Base-by-base conservation (phyloP, 345 rosid genomes). In the Dovyalis caffra region DNA sequence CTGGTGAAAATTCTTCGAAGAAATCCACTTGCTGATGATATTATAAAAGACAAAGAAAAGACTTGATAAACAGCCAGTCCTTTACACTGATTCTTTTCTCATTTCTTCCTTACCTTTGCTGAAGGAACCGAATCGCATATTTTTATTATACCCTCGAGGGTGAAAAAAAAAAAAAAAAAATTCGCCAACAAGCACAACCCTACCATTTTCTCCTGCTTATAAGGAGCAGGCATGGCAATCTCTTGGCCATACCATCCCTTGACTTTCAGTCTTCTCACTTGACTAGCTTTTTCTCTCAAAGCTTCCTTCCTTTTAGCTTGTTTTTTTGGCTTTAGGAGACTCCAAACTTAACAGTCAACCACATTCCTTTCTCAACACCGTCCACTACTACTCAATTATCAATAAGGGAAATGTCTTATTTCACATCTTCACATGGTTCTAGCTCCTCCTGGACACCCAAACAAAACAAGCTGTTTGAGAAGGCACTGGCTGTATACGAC, bases 381-480 rank as follows among this genome's bases (percentile, higher is more conserved):
- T 28, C 65, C 28, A 8, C 38, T 40, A 12, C 14, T 18, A 3
- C 35, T 12, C 25, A 4, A 5, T 28, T n/a, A 21, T 23, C 10
- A 57, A 10, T 5, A 56, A 8, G 28, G 61, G 61, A 23, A 56
- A 56, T 56, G 61, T 23, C 61, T 23, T 87, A 88, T 26, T 72
- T 80, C 16, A 60, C 70, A 29, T 72, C 85, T 51, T 80, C 91
- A 3, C 84, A 79, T 77, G 87, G 82, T 78, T 84, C 87, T 37
- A 72, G 73, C 77, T 83, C 89, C 26, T 67, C 85, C 2, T 95
- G 99, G 99, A 92, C 95, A 3, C 70, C 88, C 2, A 83, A 72
- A 83, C 95, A 95, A 58, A 91, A 95, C 86, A 91, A 92, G 88
- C 79, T 68, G 63, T 95, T 95, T 57, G 99, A 95, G 82, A 90